Evolutionary conservation across 306 rosid genomes (phyloP).

Genomic region (Fragaria ananassa): DNA sequence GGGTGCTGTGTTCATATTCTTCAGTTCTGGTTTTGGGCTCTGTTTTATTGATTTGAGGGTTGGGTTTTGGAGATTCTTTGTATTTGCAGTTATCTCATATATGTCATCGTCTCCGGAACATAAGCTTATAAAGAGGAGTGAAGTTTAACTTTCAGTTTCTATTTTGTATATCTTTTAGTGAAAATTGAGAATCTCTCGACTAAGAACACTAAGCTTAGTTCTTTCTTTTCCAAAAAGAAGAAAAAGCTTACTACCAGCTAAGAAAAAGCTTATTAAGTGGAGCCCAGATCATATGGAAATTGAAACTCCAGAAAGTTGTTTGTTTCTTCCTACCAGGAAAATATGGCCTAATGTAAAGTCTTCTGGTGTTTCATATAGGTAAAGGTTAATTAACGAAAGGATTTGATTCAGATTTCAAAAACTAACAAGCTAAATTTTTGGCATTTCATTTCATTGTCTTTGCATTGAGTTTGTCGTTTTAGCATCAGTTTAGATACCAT

Average conservation of each 20-base stretch:
- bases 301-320: neutral
- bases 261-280: neutral
- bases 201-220: neutral
- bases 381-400: neutral
- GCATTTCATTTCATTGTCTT: neutral
- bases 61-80: neutral
- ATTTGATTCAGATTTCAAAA: neutral
- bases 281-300: neutral
- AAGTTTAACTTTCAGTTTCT: neutral
- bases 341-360: neutral
- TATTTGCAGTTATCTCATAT: neutral
- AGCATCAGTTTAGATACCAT: neutral
- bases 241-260: neutral
- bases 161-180: neutral
- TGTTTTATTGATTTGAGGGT: slow-evolving; percentile 8
- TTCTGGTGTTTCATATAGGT: slow-evolving; percentile 1
- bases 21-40: neutral
- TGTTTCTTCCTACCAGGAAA: neutral
- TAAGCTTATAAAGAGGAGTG: neutral
- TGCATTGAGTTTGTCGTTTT: neutral
- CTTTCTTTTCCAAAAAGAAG: neutral
- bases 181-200: neutral
- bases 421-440: neutral
- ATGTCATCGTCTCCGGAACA: neutral
- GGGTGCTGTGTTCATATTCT: neutral